Percentiles rank a stretch among this genome's conserved stretches.
Evolutionary conservation across 1,284 basidiomycete genomes (phyloP).

Genomic region (Amylostereum areolatum): DNA sequence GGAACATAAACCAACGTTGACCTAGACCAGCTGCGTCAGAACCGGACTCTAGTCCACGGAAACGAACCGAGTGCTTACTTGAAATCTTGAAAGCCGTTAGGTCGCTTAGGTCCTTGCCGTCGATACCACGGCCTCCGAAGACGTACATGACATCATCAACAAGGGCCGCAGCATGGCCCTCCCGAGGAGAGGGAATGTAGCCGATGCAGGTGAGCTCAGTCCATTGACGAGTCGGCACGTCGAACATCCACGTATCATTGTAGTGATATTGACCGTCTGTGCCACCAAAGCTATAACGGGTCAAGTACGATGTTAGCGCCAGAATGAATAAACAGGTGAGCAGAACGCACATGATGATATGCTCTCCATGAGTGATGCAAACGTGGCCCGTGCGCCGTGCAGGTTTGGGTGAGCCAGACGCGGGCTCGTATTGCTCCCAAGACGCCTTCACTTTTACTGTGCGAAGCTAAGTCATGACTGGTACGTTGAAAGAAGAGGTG

Average conservation of each 20-base stretch:
- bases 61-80: conserved; percentile 48
- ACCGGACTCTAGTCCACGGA: neutral
- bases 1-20: conserved; percentile 79
- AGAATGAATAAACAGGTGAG: neutral
- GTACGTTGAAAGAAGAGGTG: conserved; percentile 1
- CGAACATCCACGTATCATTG: conserved; percentile 98
- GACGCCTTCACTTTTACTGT: conserved; percentile 65
- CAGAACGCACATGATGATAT: conserved; percentile 68
- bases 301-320: neutral
- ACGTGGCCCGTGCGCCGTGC: conserved; percentile 92
- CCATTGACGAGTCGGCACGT: conserved; percentile 81
- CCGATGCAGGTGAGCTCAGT: conserved; percentile 95
- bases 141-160: conserved; percentile 99
- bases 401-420: conserved; percentile 57
- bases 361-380: conserved; percentile 81
- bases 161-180: conserved; percentile 94
- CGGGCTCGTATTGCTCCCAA: conserved; percentile 79
- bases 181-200: conserved; percentile 93
- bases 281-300: conserved; percentile 77
- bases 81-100: conserved; percentile 95
- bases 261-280: conserved; percentile 99
- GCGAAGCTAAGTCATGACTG: conserved; percentile 3
- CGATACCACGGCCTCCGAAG: conserved; percentile 95
- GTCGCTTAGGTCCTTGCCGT: conserved; percentile 94
- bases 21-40: conserved; percentile 30